Evolutionary conservation across 2,329 filamentous ascomycete species (phyloP), one percentile per base, ranked within the genome.

Genomic region (Purpureocillium takamizusanense): DNA sequence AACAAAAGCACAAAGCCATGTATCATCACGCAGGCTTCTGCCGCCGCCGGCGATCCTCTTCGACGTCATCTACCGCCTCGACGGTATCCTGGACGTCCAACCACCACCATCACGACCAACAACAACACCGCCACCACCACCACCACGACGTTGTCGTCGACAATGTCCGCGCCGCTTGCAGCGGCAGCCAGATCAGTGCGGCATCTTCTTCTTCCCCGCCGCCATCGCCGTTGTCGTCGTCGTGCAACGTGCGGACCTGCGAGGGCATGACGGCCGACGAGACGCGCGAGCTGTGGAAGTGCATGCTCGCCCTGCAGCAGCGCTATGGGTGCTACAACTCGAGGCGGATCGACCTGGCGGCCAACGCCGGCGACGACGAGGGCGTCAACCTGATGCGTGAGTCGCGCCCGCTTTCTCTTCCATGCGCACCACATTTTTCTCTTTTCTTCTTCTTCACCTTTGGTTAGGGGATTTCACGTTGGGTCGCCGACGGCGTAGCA

Each of bases 291-390:
- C 49, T 72, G 3, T 72, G 68, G 68, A 51, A 55, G 35, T 67
- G 67, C 45, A 72, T 72, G 68, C 57, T 72, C 2, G 60, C 65
- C 35, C 55, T 72, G 8, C 68, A 72, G 49, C 54, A 58, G 42
- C 58, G 53, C 5, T 72, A 67, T 37, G 62, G 63, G 6, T 72
- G 68, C 52, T 72, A 72, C 45, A 68, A 64, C 21, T 72, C 67
- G 14, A 65, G 67, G 12, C 53, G 68, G 25, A 69, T 72, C 49
- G 65, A 67, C 35, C 56, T 70, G 31, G 68, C 68, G 1, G 50
- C 69, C 12, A 60, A 60, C 31, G 62, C 63, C 1, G 61, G 62
- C 16, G 60, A 66, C 4, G 50, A 59, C 8, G n/a, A n/a, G n/a
- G 62, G 56, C 11, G 38, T 62, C 9, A 51, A 57, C 35, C 44